Evolutionary conservation across 169 alveolate species (phyloP).

Genomic region (Neospora caninum): DNA sequence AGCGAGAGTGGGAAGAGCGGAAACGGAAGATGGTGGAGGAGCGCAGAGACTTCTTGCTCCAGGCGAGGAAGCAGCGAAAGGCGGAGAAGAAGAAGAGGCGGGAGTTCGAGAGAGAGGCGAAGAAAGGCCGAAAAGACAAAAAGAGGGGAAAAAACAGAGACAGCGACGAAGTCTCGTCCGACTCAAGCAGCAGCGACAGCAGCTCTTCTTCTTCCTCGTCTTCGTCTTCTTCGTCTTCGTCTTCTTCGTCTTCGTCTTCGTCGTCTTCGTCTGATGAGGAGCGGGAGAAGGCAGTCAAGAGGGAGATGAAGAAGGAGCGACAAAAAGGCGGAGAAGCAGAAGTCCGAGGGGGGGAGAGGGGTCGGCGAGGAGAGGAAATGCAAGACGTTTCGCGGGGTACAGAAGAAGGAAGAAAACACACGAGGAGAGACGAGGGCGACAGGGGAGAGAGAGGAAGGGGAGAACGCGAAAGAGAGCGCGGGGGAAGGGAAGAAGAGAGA

Average conservation of each 20-base stretch:
- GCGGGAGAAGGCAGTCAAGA: slow-evolving; percentile 6
- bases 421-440: neutral
- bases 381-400: neutral
- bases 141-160: neutral
- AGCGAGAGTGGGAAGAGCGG: slow-evolving; percentile 61
- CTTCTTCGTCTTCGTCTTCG: slow-evolving; percentile 1
- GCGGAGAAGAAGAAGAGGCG: slow-evolving; percentile 12
- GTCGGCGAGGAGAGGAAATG: too few relatives aligned
- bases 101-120: neutral
- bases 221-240: neutral
- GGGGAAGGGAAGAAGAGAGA: neutral
- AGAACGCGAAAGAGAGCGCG: neutral
- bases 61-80: neutral
- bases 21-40: slow-evolving; percentile 40
- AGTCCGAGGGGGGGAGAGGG: neutral
- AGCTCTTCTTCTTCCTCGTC: slow-evolving; percentile 13
- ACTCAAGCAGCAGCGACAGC: slow-evolving; percentile 52
- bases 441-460: neutral
- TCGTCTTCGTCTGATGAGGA: neutral
- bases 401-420: neutral
- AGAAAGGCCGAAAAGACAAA: neutral
- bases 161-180: slow-evolving; percentile 5
- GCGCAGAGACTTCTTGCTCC: slow-evolving; percentile 9
- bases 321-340: slow-evolving; percentile 11
- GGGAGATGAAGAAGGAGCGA: neutral